Evolutionary conservation across 768 basidiomycete genomes (phyloP).

Genomic region (Goffeauzyma gilvescens): DNA sequence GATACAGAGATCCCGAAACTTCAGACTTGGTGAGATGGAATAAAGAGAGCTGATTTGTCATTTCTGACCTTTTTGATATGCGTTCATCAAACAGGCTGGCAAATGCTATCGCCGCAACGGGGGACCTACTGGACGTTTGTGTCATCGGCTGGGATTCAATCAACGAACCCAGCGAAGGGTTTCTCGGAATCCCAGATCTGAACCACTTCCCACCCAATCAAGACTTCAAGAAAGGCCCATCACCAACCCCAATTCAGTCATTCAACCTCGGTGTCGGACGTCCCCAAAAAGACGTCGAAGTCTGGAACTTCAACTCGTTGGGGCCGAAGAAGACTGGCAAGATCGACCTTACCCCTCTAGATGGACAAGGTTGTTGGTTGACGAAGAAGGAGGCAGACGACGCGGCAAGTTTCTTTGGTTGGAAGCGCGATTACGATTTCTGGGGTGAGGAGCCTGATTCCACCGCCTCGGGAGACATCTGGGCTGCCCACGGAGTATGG

Average conservation of each 20-base stretch:
- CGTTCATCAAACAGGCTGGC: no score
- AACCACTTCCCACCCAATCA: constrained; percentile 45
- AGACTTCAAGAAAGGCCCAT: constrained; percentile 65
- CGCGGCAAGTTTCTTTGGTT: constrained; percentile 48
- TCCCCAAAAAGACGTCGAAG: constrained; percentile 53
- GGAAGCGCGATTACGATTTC: constrained; percentile 33
- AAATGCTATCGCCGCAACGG: constrained; percentile 50
- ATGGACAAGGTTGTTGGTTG: constrained; percentile 19
- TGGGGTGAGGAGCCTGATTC: not conserved
- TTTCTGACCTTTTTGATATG: no score
- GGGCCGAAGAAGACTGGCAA: constrained; percentile 56
- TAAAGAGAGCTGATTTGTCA: no score
- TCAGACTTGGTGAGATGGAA: no score
- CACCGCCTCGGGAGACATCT: constrained; percentile 14
- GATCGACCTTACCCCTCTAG: constrained; percentile 68
- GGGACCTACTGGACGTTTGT: constrained; percentile 59
- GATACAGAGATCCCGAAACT: no score
- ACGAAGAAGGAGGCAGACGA: constrained; percentile 13
- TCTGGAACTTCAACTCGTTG: constrained; percentile 58
- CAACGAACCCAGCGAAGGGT: constrained; percentile 83
- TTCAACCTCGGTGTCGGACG: constrained; percentile 76
- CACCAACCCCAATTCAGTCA: constrained; percentile 66
- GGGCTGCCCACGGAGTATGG: constrained; percentile 32
- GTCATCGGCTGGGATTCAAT: constrained; percentile 91
- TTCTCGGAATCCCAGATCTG: constrained; percentile 52